Evolutionary conservation across 1,284 basidiomycete genomes (phyloP), one percentile per base, ranked within the genome.

Genomic region (Malassezia obtusa): DNA sequence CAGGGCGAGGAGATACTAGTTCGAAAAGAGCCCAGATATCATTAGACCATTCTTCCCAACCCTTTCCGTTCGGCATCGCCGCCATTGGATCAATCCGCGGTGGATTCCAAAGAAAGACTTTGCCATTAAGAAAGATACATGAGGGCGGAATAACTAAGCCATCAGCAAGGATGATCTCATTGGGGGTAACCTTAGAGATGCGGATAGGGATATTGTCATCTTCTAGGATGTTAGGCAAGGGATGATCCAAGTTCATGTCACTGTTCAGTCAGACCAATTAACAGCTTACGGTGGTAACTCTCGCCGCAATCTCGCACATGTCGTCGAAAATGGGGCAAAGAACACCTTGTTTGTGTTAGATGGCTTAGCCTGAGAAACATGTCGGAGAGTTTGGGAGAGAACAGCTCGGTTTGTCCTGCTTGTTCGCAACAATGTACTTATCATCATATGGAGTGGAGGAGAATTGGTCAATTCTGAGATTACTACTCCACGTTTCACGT

Each of bases 81-180:
- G 47, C 12, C 57, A 59, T 65, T 77, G 82, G 83, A 1, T 77
- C 70, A 9, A 77, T 79, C 4, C 77, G 71, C 2, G 85, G 84
- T 0, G 87, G 84, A 67, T 92, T 83, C 90, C 91, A 95, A 35
- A 94, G 73, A 50, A 90, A 85, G 0, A 87, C 85, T 48, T 85
- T 81, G 3, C 87, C 87, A 59, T 89, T 85, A 3, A 91, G 71
- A 61, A 95, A 86, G 15, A 95, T 80, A 58, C 83, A 84, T 0
- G 89, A 80, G 0, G 83, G 83, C 0, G 83, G 82, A 1, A 91
- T 73, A 15, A 87, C 73, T 24, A 90, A 79, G 0, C 89, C 88
- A 21, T 38, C 46, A 4, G 64, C 77, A 14, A 59, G 49, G 2
- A 28, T 26, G 4, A 55, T 39, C 12, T 33, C 35, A 7, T 17